Evolutionary conservation across 2,329 filamentous ascomycete species (phyloP), one percentile per base, ranked within the genome.

Genomic region (Colletotrichum sp.): DNA sequence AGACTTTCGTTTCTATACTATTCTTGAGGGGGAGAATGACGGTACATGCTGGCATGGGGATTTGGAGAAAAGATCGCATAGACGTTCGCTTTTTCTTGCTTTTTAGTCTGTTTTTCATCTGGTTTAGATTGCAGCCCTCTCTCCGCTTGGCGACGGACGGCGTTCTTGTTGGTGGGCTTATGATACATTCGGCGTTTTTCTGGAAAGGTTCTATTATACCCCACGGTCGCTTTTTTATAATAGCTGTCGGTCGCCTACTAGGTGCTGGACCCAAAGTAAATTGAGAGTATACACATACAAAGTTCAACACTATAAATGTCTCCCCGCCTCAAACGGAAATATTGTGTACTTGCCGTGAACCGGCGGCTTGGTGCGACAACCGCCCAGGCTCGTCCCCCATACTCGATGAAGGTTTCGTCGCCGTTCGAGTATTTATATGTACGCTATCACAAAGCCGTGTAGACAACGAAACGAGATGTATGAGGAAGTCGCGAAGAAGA

Each of bases 141-240:
- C 34, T 28, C 32, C 36, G 2, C 24, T 62, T 34, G 67, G 26
- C 24, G 6, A 34, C 18, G 55, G 6, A 34, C 18, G 55, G 55
- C 18, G 18, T 44, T 44, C 7, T 9, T 44, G 21, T 60, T 2
- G 36, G 2, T 62, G 34, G 18, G 34, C 18, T n/a, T n/a, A 16
- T 10, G 13, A 28, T 16, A 24, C 49, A 21, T 13, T 69, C 10
- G 55, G 67, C 67, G 67, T 60, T 69, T 69, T 59, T 49, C 24
- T 32, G 67, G 36, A 32, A 62, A 39, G 55, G 36, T 13, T 52
- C 1, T 21, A 24, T 24, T 69, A 69, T 69, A 69, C 67, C 67
- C 66, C 67, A 69, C 67, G 57, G 67, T 69, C 67, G 67, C 57
- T 69, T 69, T 69, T 62, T 60, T 16, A 16, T 62, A 49, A 24